phyloP scores from a whole-genome alignment of 2,329 filamentous ascomycete species.

The Pezicula rhizophila region DNA sequence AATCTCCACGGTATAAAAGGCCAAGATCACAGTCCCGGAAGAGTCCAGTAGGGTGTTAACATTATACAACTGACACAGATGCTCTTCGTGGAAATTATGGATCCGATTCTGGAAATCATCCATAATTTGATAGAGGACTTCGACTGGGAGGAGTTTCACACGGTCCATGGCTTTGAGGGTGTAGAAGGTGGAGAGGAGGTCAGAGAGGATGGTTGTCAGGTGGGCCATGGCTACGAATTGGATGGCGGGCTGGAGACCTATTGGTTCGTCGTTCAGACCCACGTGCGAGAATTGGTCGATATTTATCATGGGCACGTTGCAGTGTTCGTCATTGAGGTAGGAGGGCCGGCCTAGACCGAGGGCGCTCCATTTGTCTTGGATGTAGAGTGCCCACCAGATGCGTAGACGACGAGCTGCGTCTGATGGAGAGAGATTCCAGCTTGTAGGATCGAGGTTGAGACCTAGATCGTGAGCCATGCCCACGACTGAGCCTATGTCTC shows the following conservation, averaged over 20 bases:
- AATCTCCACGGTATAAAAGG: slow-evolving; percentile 17
- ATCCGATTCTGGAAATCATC: slow-evolving; percentile 15
- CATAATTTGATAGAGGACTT: slow-evolving; percentile 13
- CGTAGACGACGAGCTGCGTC: slow-evolving; percentile 39
- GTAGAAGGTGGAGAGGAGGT: slow-evolving; percentile 44
- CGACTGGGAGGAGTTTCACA: slow-evolving; percentile 10
- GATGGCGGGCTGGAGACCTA: slow-evolving; percentile 11
- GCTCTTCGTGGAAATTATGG: slow-evolving; percentile 12
- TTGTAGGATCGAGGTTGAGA: slow-evolving; percentile 21
- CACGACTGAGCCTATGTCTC: slow-evolving; percentile 13
- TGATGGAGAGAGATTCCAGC: slow-evolving; percentile 22
- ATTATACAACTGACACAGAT: slow-evolving; percentile 15
- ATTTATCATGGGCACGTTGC: slow-evolving; percentile 36
- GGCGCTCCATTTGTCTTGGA: slow-evolving; percentile 58
- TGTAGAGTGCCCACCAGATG: slow-evolving; percentile 58
- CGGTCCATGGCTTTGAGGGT: slow-evolving; percentile 25
- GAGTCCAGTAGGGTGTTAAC: slow-evolving; percentile 10
- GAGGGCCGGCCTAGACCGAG: slow-evolving; percentile 51
- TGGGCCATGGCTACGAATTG: slow-evolving; percentile 44
- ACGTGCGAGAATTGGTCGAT: slow-evolving; percentile 29
- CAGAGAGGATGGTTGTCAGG: slow-evolving; percentile 43
- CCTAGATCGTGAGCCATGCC: slow-evolving; percentile 24
- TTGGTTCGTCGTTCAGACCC: slow-evolving; percentile 25
- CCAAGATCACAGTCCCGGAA: slow-evolving; percentile 13
- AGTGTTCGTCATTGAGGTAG: slow-evolving; percentile 23